Base-by-base conservation (phyloP, 2,329 filamentous ascomycete species). In the Leptographium lundbergii region DNA sequence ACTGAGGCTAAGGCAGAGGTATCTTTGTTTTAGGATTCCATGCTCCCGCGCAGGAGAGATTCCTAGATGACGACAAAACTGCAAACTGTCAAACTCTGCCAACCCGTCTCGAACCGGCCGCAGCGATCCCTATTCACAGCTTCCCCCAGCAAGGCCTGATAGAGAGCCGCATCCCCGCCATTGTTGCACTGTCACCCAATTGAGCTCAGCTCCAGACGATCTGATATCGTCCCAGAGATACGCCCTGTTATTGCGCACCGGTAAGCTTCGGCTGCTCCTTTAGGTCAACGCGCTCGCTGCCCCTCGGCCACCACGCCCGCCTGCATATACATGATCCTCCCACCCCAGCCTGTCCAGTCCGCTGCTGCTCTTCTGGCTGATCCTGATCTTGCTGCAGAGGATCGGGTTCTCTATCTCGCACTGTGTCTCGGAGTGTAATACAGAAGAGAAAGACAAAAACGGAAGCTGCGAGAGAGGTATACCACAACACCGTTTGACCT, bases 391-490 rank as follows among this genome's bases (percentile, higher is more conserved):
- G 11, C 19, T 50, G 17, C 27, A 29, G 50, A 32, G 6, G 42
- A 27, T 11, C 17, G 7, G 36, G 36, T 13, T 14, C 36, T 14
- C 4, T 10, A 39, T 14, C 36, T 13, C 57, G 57, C 57, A 58
- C 57, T 58, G 57, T 58, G 57, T 53, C 34, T 45, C 39, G 34
- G 50, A 54, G 50, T 58, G 57, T 58, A 22, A 14, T 25, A 9
- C 52, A 9, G n/a, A 24, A 22, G 24, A 4, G 9, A 19, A 17
- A 50, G 13, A 53, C 22, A 53, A 1, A 6, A 52, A 52, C 22
- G 56, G 48, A 52, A 57, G 56, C 52, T 39, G n/a, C 32, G 52
- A 36, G 5, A 32, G n/a, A 54, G 42, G 47, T 39, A 39, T 17
- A 13, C 13, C 36, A 36, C 13, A 39, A 17, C 11, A 39, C 36